Evolutionary conservation across 305 asterid genomes (phyloP).

Genomic region (Salvia sclarea): DNA sequence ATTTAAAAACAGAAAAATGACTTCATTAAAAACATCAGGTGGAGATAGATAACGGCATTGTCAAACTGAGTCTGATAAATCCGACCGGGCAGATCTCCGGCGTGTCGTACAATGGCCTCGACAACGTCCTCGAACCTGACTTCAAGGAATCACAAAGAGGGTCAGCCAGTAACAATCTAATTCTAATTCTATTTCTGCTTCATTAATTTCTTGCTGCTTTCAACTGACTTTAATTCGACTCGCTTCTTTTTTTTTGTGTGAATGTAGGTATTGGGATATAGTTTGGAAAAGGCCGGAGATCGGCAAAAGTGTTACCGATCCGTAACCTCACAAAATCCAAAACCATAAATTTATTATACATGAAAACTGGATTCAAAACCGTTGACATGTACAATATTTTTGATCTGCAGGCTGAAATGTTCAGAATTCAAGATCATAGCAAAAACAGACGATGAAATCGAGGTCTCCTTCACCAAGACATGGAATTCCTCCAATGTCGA

Average conservation of each 20-base stretch:
- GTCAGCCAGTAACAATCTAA: conserved; percentile 39
- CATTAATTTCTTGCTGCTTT: not conserved
- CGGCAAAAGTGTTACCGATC: conserved; percentile 30
- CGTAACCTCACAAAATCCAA: not conserved
- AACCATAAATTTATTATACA: not conserved
- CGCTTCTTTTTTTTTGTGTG: not conserved
- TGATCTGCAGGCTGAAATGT: conserved; percentile 38
- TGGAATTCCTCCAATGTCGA: conserved; percentile 40
- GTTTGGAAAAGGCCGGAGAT: conserved; percentile 47
- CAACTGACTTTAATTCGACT: not conserved
- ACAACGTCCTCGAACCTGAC: conserved; percentile 45
- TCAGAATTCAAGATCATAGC: conserved; percentile 45
- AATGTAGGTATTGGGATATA: conserved; percentile 68
- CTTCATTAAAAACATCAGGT: conserved; percentile 33
- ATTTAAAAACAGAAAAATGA: not conserved
- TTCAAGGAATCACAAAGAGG: conserved; percentile 52
- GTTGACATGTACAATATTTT: too few relatives aligned
- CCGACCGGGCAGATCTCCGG: conserved; percentile 50
- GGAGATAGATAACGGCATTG: conserved; percentile 57
- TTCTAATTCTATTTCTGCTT: not conserved
- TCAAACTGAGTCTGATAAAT: conserved; percentile 43
- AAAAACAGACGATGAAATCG: conserved; percentile 44
- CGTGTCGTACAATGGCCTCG: conserved; percentile 39
- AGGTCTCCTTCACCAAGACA: conserved; percentile 56
- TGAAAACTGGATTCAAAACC: too few relatives aligned